Base-by-base conservation (phyloP, 768 basidiomycete species). In the Auricularia sp. region DNA sequence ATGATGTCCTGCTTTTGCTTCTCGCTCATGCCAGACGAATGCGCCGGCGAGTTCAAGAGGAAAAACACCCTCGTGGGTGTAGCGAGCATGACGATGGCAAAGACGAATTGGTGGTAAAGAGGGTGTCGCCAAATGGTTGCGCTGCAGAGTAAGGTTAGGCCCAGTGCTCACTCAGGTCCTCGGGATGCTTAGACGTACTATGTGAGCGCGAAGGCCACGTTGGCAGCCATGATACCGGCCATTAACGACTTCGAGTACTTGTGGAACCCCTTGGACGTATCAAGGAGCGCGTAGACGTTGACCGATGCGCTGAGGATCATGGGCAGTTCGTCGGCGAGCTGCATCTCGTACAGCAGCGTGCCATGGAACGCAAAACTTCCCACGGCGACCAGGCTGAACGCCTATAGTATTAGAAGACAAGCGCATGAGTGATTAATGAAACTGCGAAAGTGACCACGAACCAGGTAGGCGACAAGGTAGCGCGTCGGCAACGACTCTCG, bases 311-410 rank as follows among this genome's bases (percentile, higher is more conserved):
- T 59, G 56, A 59, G 13, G 29, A 59, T 59, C 90, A 92, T 92
- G 1, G 89, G 90, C 8, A 93, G 77, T 71, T 93, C 90, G 69
- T 93, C 90, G 39, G 87, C 86, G 63, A 90, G 82, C 70, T 93
- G 90, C 13, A 89, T 89, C 68, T 85, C 81, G 73, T 85, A 93
- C 39, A 83, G 77, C 36, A 93, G 77, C 2, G 88, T 90, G 13
- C 87, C 87, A 68, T 93, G 90, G 72, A 93, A 93, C 59, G 85
- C 82, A 70, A 87, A 85, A 71, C 88, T 89, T 21, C 90, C 90
- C 10, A 89, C 66, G n/a, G 88, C 89, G 58, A 92, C 83, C n/a
- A 89, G 73, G 16, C 78, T 83, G 65, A 90, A 79, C 3, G 86
- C 88, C 87, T 89, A 62, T 42, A 24, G 24, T 36, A 6, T 71